Conservation (phyloP, 2,329 filamentous ascomycete genomes). For the Hypocrella siamensis region DNA sequence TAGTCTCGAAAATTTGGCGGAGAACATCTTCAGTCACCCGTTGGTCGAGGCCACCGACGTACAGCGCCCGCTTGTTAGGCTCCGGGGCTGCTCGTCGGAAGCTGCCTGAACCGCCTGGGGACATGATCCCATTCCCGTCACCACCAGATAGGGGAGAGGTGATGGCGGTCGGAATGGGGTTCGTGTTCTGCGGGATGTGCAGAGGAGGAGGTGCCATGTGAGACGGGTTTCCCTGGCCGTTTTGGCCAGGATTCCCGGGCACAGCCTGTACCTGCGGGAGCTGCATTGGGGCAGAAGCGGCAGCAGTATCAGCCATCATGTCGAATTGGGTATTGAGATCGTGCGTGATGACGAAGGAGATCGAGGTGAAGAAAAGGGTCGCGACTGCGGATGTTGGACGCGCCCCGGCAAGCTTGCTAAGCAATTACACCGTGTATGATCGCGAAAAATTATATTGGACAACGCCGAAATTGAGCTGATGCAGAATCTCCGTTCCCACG, state of each 20-base stretch:
- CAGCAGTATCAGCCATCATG: constrained; percentile 64
- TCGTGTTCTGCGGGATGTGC: constrained; percentile 91
- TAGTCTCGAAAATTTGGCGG: constrained; percentile 97
- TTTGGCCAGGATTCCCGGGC: constrained; percentile 43
- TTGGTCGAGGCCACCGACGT: constrained; percentile 88
- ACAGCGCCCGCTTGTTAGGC: constrained; percentile 95
- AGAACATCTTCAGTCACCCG: constrained; percentile 92
- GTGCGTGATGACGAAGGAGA: too few species aligned
- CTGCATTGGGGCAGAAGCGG: constrained; percentile 45
- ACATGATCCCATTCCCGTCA: constrained; percentile 55
- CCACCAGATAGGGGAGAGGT: constrained; percentile 68
- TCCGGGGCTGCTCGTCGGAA: constrained; percentile 89
- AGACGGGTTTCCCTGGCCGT: constrained; percentile 49
- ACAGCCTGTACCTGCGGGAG: constrained; percentile 55
- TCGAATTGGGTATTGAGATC: not conserved
- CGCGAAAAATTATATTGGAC: too few species aligned
- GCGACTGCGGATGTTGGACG: too few species aligned
- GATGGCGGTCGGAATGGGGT: constrained; percentile 85
- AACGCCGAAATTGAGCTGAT: too few species aligned
- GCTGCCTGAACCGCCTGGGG: constrained; percentile 65
- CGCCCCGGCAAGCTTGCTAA: too few species aligned
- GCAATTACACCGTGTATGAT: too few species aligned
- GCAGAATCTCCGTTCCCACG: too few species aligned
- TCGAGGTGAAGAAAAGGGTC: too few species aligned
- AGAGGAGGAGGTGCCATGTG: constrained; percentile 86